Evolutionary conservation across 2,329 filamentous ascomycete species (phyloP).

Genomic region (Volutella citrinella): DNA sequence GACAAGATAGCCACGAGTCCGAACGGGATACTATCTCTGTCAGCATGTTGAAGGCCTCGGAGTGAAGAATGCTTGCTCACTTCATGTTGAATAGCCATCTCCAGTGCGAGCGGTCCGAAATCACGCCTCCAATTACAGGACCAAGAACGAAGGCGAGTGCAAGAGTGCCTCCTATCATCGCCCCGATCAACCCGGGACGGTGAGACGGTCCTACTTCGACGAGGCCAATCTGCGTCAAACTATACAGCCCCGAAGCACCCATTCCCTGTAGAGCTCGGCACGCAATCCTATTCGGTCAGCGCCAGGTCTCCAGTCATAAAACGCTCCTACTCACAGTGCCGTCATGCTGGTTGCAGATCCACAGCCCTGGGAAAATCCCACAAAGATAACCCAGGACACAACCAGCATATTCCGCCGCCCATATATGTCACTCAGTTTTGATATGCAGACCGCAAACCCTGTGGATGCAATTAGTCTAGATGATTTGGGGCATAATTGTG

Average conservation of each 20-base stretch:
- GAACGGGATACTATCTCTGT: conserved; percentile 44
- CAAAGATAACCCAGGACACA: conserved; percentile 51
- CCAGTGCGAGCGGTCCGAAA: conserved; percentile 54
- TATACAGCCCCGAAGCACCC: conserved; percentile 61
- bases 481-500: background rate
- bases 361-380: conserved; percentile 54
- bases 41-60: too few relatives aligned
- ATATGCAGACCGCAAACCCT: conserved; percentile 57
- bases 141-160: conserved; percentile 58
- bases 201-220: conserved; percentile 54
- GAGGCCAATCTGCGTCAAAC: conserved; percentile 54
- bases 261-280: conserved; percentile 59
- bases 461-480: conserved; percentile 11
- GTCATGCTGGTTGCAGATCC: conserved; percentile 48
- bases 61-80: too few relatives aligned
- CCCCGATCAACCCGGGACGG: conserved; percentile 52
- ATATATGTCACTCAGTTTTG: conserved; percentile 59
- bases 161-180: conserved; percentile 53
- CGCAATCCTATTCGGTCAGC: conserved; percentile 45
- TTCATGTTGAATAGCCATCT: conserved; percentile 62
- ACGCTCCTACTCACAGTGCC: conserved; percentile 41
- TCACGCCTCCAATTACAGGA: conserved; percentile 54
- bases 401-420: conserved; percentile 50
- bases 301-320: conserved; percentile 1
- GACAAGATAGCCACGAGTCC: conserved; percentile 44